These are phyloP conservation scores for Trypanosomatidae sp. DNA, from an alignment of 208 protist species.

Conservation along the genomic window DNA sequence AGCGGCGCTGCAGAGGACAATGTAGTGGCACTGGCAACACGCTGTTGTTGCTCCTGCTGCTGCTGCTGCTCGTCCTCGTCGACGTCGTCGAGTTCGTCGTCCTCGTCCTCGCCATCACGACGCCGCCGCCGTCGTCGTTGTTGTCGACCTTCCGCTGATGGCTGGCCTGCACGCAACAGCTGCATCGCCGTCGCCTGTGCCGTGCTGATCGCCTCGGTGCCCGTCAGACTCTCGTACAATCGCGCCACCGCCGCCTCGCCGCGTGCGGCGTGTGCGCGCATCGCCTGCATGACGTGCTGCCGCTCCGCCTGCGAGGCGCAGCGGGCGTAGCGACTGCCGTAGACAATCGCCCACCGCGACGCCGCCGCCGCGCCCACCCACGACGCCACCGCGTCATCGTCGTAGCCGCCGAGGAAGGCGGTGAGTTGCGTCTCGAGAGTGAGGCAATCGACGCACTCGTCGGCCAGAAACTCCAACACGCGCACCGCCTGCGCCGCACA, in stretches of 20 bases:
- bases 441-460: conserved; percentile 37
- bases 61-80: conserved; percentile 13
- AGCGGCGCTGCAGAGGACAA: conserved; percentile 12
- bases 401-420: conserved; percentile 69
- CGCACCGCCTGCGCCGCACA: conserved; percentile 41
- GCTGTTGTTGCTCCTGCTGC: not conserved
- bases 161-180: no score
- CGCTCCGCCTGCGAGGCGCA: conserved; percentile 50
- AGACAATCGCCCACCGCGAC: conserved; percentile 73
- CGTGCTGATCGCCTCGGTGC: conserved; percentile 44
- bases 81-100: not conserved
- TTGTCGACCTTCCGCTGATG: no score
- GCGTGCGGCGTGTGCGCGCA: conserved; percentile 41
- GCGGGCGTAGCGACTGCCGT: conserved; percentile 55
- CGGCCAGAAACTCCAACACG: conserved; percentile 50
- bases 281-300: conserved; percentile 53
- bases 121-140: no score
- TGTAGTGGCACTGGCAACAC: not conserved
- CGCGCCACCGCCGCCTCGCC: conserved; percentile 39
- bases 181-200: conserved; percentile 9
- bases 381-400: conserved; percentile 61
- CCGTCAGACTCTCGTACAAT: conserved; percentile 75
- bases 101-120: conserved; percentile 5
- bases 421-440: conserved; percentile 82
- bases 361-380: conserved; percentile 62